Percentiles rank a stretch among this genome's conserved stretches.
Conservation (phyloP, 2,329 filamentous ascomycete genomes). For the Boeremia lycopersici region DNA sequence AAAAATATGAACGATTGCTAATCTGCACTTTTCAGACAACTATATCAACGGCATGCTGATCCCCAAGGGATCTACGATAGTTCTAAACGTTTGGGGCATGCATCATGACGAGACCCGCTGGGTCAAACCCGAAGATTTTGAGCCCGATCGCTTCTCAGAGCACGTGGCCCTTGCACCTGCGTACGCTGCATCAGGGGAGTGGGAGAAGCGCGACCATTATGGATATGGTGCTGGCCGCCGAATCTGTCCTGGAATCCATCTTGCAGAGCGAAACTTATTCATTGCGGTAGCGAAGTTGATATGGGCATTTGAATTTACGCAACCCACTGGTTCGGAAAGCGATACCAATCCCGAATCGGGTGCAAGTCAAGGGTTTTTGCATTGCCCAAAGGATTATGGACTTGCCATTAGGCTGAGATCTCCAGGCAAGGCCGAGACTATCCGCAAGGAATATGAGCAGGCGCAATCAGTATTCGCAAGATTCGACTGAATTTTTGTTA, state of each 20-base stretch:
- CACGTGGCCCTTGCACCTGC: slow-evolving; percentile 19
- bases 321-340: slow-evolving; percentile 8
- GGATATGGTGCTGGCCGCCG: slow-evolving; percentile 47
- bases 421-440: slow-evolving; percentile 1
- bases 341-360: slow-evolving; percentile 4
- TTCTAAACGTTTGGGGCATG: slow-evolving; percentile 39
- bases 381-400: slow-evolving; percentile 9
- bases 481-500: not conserved
- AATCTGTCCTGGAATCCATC: slow-evolving; percentile 44
- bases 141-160: slow-evolving; percentile 26
- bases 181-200: slow-evolving; percentile 19
- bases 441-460: slow-evolving; percentile 7
- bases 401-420: slow-evolving; percentile 8
- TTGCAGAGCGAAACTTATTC: slow-evolving; percentile 39
- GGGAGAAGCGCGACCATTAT: slow-evolving; percentile 39
- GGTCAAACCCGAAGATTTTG: slow-evolving; percentile 22
- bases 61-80: slow-evolving; percentile 42
- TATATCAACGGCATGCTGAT: slow-evolving; percentile 23
- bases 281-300: slow-evolving; percentile 6
- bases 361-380: slow-evolving; percentile 10
- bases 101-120: slow-evolving; percentile 21
- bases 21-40: slow-evolving; percentile 3
- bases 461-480: slow-evolving; percentile 7
- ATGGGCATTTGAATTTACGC: slow-evolving; percentile 13
- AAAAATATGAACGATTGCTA: not conserved